Conservation (phyloP, 1,284 basidiomycete species). For the Mycosarcoma mackinlayi region DNA sequence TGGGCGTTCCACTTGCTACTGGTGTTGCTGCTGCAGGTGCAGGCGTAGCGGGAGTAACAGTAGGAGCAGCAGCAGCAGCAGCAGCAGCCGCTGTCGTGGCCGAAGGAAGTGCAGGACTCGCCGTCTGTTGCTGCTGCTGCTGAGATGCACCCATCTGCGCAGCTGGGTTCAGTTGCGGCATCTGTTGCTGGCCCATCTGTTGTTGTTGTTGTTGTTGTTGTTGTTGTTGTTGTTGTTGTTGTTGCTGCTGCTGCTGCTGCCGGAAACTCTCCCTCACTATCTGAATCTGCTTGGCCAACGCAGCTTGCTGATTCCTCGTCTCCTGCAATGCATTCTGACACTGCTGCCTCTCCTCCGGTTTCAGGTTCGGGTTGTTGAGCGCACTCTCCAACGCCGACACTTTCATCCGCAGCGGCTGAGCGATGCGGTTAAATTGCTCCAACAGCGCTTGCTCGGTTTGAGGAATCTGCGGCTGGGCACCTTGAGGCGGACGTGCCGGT, state of each 20-base stretch:
- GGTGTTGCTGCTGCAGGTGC: neutral
- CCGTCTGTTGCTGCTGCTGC: conserved; percentile 16
- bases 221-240: conserved; percentile 17
- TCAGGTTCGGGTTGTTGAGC: conserved; percentile 44
- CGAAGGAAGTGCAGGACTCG: conserved; percentile 20
- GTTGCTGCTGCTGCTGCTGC: conserved; percentile 50
- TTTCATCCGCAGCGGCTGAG: conserved; percentile 56
- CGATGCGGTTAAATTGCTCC: conserved; percentile 60
- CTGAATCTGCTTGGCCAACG: conserved; percentile 57
- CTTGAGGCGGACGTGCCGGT: conserved; percentile 19
- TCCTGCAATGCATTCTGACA: conserved; percentile 55
- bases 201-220: too few species aligned
- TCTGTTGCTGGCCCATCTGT: conserved; percentile 13
- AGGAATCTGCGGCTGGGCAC: conserved; percentile 39
- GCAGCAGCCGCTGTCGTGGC: conserved; percentile 7
- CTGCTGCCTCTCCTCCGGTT: conserved; percentile 59
- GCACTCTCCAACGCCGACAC: conserved; percentile 53
- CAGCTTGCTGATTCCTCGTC: conserved; percentile 54
- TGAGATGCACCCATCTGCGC: conserved; percentile 17
- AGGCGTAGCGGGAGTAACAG: conserved; percentile 3
- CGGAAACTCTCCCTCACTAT: conserved; percentile 54
- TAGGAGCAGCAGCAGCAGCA: conserved; percentile 8
- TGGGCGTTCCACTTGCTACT: conserved; percentile 13
- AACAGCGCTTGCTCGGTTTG: conserved; percentile 55
- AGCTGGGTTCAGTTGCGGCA: conserved; percentile 16